Base-by-base conservation (phyloP, 345 rosid genomes). In the Acer saccharum region DNA sequence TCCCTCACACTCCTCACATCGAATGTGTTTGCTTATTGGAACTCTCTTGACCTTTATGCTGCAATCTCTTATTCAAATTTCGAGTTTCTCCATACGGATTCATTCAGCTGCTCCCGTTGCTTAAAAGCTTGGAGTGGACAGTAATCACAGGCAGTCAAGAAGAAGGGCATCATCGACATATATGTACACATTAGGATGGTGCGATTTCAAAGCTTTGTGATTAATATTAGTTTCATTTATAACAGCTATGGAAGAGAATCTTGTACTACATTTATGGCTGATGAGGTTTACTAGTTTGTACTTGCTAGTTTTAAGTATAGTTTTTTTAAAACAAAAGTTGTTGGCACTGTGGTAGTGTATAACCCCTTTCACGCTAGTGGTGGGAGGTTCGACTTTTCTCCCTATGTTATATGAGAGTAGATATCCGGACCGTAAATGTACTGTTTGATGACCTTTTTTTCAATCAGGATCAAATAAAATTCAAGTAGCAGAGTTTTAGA, bases 1-100 rank as follows among this genome's bases (percentile, higher is more conserved):
- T 95, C 80, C 97, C 97, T 66, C 98, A 95, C 84, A 93, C 98
- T 13, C 97, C 99, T 52, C 99, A 95, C 62, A 92, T 92, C 2
- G 99, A 95, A 80, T 95, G 97, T 77, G 91, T 95, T 68, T 93
- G 94, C 84, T 83, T 84, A 12, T 75, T 93, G 50, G 98, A 95
- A 92, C 94, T 93, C 73, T 65, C 86, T 77, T 90, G 89, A 90
- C 20, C 68, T 68, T 62, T 65, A 6, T 14, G 62, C 66, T 43
- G 68, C 68, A 62, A 23, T 44, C 62, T 2, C 8, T 2, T 10
- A 4, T 69, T 23, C n/a, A 21, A 25, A 25, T 23, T 69, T 23
- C 10, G 13, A 50, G 61, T 17, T 57, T 57, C 21, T 57, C 23
- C 62, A 17, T 18, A 57, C 23, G 25, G n/a, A 43, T 43, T 43